Conservation (phyloP, 805 yeast species). For the Limtongia smithiae region DNA sequence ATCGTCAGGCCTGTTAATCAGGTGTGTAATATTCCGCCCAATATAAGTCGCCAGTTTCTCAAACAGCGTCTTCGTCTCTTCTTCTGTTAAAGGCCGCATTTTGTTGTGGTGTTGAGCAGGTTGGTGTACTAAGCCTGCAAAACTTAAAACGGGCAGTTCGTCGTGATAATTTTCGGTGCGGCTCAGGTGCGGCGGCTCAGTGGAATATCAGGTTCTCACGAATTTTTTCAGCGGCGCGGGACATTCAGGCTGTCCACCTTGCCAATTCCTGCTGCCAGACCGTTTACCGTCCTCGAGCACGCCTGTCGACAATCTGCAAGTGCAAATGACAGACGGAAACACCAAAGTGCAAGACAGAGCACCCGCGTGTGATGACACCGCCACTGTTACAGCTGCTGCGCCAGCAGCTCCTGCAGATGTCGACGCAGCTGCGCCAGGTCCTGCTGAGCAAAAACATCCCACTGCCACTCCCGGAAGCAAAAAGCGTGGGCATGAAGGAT, state of each 20-base stretch:
- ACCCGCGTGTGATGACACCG: too few species aligned
- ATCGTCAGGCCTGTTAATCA: conserved; percentile 76
- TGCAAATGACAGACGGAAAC: too few species aligned
- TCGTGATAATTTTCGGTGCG: not conserved
- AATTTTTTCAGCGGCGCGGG: not conserved
- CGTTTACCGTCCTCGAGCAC: too few species aligned
- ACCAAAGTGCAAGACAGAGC: too few species aligned
- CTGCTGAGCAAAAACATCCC: too few species aligned
- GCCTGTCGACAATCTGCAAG: too few species aligned
- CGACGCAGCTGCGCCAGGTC: not conserved
- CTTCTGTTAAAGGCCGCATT: conserved; percentile 96
- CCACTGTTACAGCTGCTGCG: too few species aligned
- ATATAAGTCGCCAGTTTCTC: conserved; percentile 94
- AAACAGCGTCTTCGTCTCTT: conserved; percentile 92
- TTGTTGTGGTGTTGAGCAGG: conserved; percentile 1
- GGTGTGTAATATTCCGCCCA: conserved; percentile 87
- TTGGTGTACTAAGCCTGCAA: not conserved
- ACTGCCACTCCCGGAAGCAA: not conserved
- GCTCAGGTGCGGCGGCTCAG: not conserved
- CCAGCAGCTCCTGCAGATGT: too few species aligned
- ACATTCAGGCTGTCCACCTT: too few species aligned
- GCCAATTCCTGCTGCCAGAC: too few species aligned
- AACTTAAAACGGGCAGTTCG: not conserved
- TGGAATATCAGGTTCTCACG: too few species aligned
- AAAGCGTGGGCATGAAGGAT: not conserved